These are phyloP conservation scores for Pezizomycotina sp. DNA, from an alignment of 2,329 filamentous ascomycete species.

Conservation along the genomic window DNA sequence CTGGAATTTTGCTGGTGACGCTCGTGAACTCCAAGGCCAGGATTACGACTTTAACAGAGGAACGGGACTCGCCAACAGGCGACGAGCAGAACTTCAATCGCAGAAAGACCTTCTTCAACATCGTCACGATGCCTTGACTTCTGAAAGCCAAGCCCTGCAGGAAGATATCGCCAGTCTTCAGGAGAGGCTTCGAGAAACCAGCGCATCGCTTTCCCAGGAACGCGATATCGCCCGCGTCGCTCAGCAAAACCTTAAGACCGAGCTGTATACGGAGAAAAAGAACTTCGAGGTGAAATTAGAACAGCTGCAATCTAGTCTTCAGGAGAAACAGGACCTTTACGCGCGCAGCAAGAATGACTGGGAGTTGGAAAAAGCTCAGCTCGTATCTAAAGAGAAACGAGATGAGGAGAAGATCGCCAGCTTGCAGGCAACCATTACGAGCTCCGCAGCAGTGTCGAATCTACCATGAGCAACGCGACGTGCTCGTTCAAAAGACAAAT, in stretches of 20 bases:
- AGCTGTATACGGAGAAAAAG: constrained; percentile 41
- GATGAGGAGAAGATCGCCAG: too few relatives aligned
- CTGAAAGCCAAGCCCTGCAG: constrained; percentile 51
- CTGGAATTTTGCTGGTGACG: constrained; percentile 24
- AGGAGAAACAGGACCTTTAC: constrained; percentile 20
- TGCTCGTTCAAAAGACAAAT: too few relatives aligned
- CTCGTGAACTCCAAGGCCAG: constrained; percentile 27
- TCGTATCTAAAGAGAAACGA: constrained; percentile 54
- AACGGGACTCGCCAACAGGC: constrained; percentile 20
- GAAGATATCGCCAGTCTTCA: constrained; percentile 43
- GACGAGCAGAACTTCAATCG: constrained; percentile 23
- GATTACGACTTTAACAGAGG: constrained; percentile 20
- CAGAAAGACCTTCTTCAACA: constrained; percentile 55
- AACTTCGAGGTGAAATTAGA: constrained; percentile 23
- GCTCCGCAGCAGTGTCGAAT: too few relatives aligned
- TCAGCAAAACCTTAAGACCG: constrained; percentile 49
- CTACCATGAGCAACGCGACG: too few relatives aligned
- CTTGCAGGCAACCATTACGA: constrained; percentile 54
- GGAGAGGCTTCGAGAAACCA: constrained; percentile 34
- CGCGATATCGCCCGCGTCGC: constrained; percentile 42
- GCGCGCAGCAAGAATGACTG: constrained; percentile 21
- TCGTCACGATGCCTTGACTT: constrained; percentile 49
- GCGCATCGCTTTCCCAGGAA: constrained; percentile 34
- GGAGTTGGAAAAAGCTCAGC: constrained; percentile 39
- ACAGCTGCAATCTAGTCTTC: constrained; percentile 19